Percentiles rank a stretch among this genome's conserved stretches.
phyloP scores from a whole-genome alignment of 352 stramenopile species.

The Phytophthora idaei region DNA sequence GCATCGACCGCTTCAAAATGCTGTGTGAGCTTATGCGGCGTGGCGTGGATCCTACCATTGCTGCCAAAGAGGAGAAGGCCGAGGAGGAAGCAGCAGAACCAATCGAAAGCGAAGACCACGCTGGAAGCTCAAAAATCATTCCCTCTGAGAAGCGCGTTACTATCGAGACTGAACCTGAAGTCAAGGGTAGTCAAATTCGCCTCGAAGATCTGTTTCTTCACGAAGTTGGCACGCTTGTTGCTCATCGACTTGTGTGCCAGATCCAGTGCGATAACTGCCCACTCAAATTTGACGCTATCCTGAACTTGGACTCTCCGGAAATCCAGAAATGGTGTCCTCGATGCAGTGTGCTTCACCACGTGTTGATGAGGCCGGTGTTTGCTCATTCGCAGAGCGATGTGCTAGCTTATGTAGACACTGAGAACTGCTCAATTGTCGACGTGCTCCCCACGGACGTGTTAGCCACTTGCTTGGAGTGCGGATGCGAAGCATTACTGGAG shows the following conservation, averaged over 20 bases:
- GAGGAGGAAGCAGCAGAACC: conserved; percentile 20
- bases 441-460: conserved; percentile 74
- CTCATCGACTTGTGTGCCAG: conserved; percentile 66
- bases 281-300: conserved; percentile 65
- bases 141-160: conserved; percentile 44
- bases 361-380: conserved; percentile 71
- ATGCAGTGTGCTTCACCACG: conserved; percentile 75
- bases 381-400: conserved; percentile 69
- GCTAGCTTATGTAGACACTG: conserved; percentile 70
- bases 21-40: conserved; percentile 57
- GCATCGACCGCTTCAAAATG: conserved; percentile 81
- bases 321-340: conserved; percentile 84
- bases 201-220: conserved; percentile 80
- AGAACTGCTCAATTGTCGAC: conserved; percentile 76
- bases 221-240: conserved; percentile 76
- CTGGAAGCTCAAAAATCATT: conserved; percentile 57
- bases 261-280: conserved; percentile 78
- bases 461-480: conserved; percentile 73
- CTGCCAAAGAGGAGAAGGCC: conserved; percentile 16
- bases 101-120: conserved; percentile 21
- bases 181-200: conserved; percentile 56
- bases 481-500: conserved; percentile 66
- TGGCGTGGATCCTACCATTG: conserved; percentile 26
- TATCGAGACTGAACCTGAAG: conserved; percentile 61
- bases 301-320: conserved; percentile 48